Base-by-base conservation (phyloP, 768 basidiomycete species). In the Nidularia pulvinata region DNA sequence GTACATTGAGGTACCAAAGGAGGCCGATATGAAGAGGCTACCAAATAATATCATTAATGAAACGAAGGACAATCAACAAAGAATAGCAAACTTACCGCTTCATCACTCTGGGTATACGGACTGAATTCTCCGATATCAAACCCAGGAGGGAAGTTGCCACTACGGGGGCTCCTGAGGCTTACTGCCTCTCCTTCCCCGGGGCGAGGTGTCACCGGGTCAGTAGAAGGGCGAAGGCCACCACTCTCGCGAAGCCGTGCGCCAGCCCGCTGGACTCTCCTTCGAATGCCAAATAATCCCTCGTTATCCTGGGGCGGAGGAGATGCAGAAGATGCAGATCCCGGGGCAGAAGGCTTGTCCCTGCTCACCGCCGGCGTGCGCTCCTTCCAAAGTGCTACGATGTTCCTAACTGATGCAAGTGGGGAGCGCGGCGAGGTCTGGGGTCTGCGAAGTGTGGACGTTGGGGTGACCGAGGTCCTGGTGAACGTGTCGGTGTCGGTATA, bases 1-100 rank as follows among this genome's bases (percentile, higher is more conserved):
- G 95, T 0, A 96, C 95, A 53, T 97, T 96, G 51, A 97, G 82
- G 64, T 94, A 97, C 88, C 92, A 96, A 1, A 97, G 71, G 11
- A 86, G 74, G 11, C 95, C 95, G 39, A 92, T 89, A 53, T 91
- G 87, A 10, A 92, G 74, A 4, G 94, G 93, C 95, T 96, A 63
- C n/a, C 60, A 49, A 59, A 62, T 61, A 48, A 62, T 19, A 49
- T 54, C 46, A 59, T 59, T 57, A 54, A 59, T 57, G 51, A 61
- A 54, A 49, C 10, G 25, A 30, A 49, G 25, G 46, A 39, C 25
- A 51, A 47, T 33, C 13, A 13, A 11, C 39, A 32, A 48, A 44
- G 54, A 36, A 34, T 48, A 51, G 55, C 34, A 39, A 43, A 71
- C 79, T 56, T 49, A 82, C 82, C 42, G 78, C 70, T 49, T 80